Base-by-base conservation (phyloP, 345 rosid species). In the Lagerstroemia speciosa region DNA sequence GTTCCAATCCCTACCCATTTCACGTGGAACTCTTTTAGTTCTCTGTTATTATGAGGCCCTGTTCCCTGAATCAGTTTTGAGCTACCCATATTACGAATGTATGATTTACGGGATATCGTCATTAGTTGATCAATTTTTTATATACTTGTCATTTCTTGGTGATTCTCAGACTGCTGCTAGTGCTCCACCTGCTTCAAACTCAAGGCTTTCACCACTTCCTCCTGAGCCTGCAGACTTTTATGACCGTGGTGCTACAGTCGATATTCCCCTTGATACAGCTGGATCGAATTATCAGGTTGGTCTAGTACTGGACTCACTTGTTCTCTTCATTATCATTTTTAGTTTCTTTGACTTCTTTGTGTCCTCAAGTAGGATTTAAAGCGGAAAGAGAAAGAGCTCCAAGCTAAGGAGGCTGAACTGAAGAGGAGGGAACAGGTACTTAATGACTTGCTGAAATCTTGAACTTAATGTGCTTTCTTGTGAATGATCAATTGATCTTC, bases 161-260 rank as follows among this genome's bases (percentile, higher is more conserved):
- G 9, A 45, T 70, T 62, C 15, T 29, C 58, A 94, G 99, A 88
- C 80, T 78, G 62, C 69, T 38, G 79, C 78, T 77, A 79, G 78
- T 72, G 86, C 78, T 55, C 92, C 92, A 3, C 85, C 94, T 4
- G 86, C 93, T 48, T 67, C 88, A 38, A 83, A 86, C 75, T 87
- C 99, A 8, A 90, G 91, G 85, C 97, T 95, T 72, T 86, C 99
- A 8, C 99, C 99, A 38, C 94, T 95, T 73, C 98, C 99, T 75
- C 96, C 85, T 10, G 98, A 95, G 75, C 98, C 97, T 33, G 89
- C 82, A 71, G 99, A 83, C 71, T 89, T 85, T 60, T 89, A 83
- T 68, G 87, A 85, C 75, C 87, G 88, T 52, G 90, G 85, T 67
- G 93, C 85, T 15, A 90, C 98, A 5, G 68, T 88, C 63, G 97